phyloP scores from a whole-genome alignment of 192 early-diverging fungal genomes.

The Entomortierella lignicola region DNA sequence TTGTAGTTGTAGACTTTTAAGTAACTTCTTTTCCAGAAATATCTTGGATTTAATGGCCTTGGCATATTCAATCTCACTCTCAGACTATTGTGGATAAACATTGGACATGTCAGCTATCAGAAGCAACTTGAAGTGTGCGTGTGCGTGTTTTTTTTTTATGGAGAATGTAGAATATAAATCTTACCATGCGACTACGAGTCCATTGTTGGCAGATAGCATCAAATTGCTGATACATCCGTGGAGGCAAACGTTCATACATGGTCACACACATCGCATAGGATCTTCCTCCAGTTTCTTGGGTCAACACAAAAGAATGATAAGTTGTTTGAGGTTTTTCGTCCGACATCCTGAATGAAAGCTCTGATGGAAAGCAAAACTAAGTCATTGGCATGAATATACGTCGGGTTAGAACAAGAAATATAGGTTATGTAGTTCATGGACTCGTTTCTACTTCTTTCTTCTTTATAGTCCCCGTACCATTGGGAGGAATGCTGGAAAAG shows the following conservation, averaged over 20 bases:
- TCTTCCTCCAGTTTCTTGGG: conserved; percentile 51
- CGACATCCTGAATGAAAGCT: conserved; percentile 35
- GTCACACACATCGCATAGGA: conserved; percentile 57
- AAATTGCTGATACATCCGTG: conserved; percentile 25
- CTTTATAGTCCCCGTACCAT: conserved; percentile 13
- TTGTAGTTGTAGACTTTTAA: conserved; percentile 7
- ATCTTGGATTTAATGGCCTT: conserved; percentile 42
- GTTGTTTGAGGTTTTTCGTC: conserved; percentile 42
- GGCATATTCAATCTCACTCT: conserved; percentile 49
- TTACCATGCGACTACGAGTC: conserved; percentile 33
- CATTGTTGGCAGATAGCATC: conserved; percentile 33
- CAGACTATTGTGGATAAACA: conserved; percentile 15
- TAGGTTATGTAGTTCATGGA: no score
- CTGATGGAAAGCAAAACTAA: conserved; percentile 58
- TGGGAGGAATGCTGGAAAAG: conserved; percentile 32
- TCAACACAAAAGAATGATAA: conserved; percentile 57
- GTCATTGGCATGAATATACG: not conserved
- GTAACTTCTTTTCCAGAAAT: conserved; percentile 10
- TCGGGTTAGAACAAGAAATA: not conserved
- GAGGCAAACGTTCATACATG: conserved; percentile 45
- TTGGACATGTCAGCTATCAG: no score
- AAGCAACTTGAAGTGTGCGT: no score
- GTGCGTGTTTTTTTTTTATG: no score
- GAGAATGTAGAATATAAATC: not conserved
- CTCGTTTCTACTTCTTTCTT: not conserved